phyloP scores from a whole-genome alignment of 306 rosid species.

The Citrullus mucosospermus region DNA sequence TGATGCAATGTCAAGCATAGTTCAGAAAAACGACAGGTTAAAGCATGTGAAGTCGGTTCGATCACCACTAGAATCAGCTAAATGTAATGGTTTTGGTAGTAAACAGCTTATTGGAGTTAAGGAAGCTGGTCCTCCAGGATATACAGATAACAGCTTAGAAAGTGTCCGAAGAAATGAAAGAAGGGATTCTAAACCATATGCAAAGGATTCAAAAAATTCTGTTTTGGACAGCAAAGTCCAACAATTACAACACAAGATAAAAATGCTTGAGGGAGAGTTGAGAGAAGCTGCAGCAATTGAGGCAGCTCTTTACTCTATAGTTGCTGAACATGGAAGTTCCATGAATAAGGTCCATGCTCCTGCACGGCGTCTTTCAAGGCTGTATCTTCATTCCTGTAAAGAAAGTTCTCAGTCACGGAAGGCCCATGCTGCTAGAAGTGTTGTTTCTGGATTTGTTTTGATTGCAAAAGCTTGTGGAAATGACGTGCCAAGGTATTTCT shows the following conservation, averaged over 20 bases:
- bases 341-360: constrained; percentile 96
- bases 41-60: constrained; percentile 80
- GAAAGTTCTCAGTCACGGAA: constrained; percentile 48
- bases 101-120: constrained; percentile 30
- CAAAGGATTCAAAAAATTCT: constrained; percentile 50
- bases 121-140: constrained; percentile 35
- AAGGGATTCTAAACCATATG: constrained; percentile 63
- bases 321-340: constrained; percentile 98
- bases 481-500: constrained; percentile 80
- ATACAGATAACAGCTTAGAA: constrained; percentile 30
- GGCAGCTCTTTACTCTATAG: constrained; percentile 83
- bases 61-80: constrained; percentile 43
- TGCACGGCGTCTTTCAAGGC: constrained; percentile 87
- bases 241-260: constrained; percentile 62
- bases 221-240: constrained; percentile 54
- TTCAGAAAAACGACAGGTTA: constrained; percentile 33
- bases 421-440: constrained; percentile 79
- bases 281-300: constrained; percentile 88
- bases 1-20: constrained; percentile 16
- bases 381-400: constrained; percentile 79
- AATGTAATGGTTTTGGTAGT: constrained; percentile 27
- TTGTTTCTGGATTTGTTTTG: constrained; percentile 82
- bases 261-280: constrained; percentile 87
- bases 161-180: constrained; percentile 34
- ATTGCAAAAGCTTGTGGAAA: constrained; percentile 97